Evolutionary conservation across 371 early-diverging fungal species (phyloP).

Genomic region (Rhizopus microsporus): DNA sequence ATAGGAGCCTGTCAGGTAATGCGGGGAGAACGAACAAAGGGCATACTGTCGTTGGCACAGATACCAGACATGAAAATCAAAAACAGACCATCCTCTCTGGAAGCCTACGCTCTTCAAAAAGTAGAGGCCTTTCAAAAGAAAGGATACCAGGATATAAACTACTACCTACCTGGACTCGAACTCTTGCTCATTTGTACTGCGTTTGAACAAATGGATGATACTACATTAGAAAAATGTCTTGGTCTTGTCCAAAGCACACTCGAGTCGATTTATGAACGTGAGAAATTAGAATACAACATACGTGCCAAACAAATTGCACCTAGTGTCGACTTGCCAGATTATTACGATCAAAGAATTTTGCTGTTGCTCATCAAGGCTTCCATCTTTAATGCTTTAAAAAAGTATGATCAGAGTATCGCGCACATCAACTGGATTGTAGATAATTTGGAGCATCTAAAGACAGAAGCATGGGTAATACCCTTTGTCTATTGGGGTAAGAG

Average conservation of each 20-base stretch:
- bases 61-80: slow-evolving; percentile 33
- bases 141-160: slow-evolving; percentile 47
- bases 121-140: slow-evolving; percentile 41
- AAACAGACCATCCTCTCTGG: slow-evolving; percentile 8
- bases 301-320: slow-evolving; percentile 27
- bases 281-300: slow-evolving; percentile 27
- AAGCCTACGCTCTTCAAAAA: slow-evolving; percentile 47
- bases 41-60: slow-evolving; percentile 37
- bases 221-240: slow-evolving; percentile 27
- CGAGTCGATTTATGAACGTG: slow-evolving; percentile 28
- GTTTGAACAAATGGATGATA: slow-evolving; percentile 44
- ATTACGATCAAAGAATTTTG: slow-evolving; percentile 30
- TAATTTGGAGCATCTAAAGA: slow-evolving; percentile 32
- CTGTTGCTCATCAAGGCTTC: slow-evolving; percentile 26
- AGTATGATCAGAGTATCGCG: slow-evolving; percentile 26
- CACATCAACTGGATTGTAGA: slow-evolving; percentile 55
- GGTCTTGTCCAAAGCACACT: slow-evolving; percentile 32
- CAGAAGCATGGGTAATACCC: slow-evolving; percentile 54
- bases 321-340: slow-evolving; percentile 18
- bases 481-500: slow-evolving; percentile 54
- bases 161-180: slow-evolving; percentile 47
- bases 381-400: slow-evolving; percentile 23
- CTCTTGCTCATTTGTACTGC: slow-evolving; percentile 53
- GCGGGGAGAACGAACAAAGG: slow-evolving; percentile 34
- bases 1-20: slow-evolving; percentile 43